phyloP scores from a whole-genome alignment of 768 basidiomycete genomes.

The Suillus luteus region DNA sequence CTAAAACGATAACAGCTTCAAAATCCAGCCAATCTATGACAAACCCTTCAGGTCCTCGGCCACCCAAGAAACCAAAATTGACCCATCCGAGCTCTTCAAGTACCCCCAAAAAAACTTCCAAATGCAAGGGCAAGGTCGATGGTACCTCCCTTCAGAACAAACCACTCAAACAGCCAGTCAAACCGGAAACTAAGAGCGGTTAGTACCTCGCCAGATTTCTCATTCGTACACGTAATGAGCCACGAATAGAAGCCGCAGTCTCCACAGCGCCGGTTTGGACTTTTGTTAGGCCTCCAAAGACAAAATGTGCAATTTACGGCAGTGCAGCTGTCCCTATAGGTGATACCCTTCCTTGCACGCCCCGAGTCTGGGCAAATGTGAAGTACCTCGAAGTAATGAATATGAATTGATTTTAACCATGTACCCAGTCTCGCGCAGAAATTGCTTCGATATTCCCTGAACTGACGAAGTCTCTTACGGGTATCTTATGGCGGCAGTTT shows the following conservation, averaged over 20 bases:
- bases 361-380: constrained; percentile 33
- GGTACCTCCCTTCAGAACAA: background rate
- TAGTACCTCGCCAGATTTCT: background rate
- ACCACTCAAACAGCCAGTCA: background rate
- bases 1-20: background rate
- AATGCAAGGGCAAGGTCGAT: background rate
- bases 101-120: background rate
- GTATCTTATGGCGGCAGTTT: constrained; percentile 31
- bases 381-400: constrained; percentile 14
- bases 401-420: constrained; percentile 10
- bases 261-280: constrained; percentile 20
- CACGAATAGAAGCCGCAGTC: background rate
- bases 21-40: too few species aligned
- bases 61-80: background rate
- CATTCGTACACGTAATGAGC: background rate
- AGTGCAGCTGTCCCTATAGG: background rate
- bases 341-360: constrained; percentile 11
- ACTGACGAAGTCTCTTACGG: constrained; percentile 21
- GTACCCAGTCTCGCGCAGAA: constrained; percentile 24
- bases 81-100: background rate
- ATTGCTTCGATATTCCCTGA: constrained; percentile 28
- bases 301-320: background rate
- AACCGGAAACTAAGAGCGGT: background rate
- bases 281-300: constrained; percentile 17
- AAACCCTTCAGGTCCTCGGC: background rate